Evolutionary conservation across 352 stramenopile species (phyloP), one percentile per base, ranked within the genome.

Genomic region (Phytophthora meadii): DNA sequence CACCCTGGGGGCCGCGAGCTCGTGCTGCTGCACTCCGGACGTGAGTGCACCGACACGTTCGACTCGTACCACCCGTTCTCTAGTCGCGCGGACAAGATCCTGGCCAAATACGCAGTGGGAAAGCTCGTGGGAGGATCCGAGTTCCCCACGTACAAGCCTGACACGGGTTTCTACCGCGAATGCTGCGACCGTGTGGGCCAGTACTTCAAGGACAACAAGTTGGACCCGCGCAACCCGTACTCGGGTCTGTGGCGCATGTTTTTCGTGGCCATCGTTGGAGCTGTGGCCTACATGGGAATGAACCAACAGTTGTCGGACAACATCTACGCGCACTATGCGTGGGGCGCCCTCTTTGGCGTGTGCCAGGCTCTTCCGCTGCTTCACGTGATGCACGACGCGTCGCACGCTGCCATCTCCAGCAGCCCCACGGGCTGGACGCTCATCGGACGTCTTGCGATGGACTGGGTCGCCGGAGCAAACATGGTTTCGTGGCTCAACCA

Each of bases 401-500:
- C 87, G 46, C 93, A 98, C 77, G 88, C 89, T 15, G 90, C 93
- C 34, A 96, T 89, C 66, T 93, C 90, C 5, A 94, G 85, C 68
- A 89, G 74, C 59, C 88, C 81, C 9, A 84, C 68, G 49, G 59
- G 90, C 41, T 97, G 89, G 79, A 79, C 73, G 24, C 54, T 94
- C 34, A 90, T 88, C 34, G 93, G 78, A 50, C 89, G 85, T 57
- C 86, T 83, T 47, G 87, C 77, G 39, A 92, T 98, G 80, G 92
- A 98, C 74, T 97, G 92, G 84, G 94, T 97, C 30, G 85, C 90
- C 15, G 93, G 92, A 28, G 88, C 86, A n/a, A 95, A 79, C 79
- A 97, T 96, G 88, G 77, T 89, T 58, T 97, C 86, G 77, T 98
- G 92, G 94, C 87, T 98, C 34, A 96, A 98, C 69, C 95, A 98